Percentiles rank a stretch among this genome's conserved stretches.
Evolutionary conservation across 1,284 basidiomycete genomes (phyloP).

Genomic region (Ustilago curta): DNA sequence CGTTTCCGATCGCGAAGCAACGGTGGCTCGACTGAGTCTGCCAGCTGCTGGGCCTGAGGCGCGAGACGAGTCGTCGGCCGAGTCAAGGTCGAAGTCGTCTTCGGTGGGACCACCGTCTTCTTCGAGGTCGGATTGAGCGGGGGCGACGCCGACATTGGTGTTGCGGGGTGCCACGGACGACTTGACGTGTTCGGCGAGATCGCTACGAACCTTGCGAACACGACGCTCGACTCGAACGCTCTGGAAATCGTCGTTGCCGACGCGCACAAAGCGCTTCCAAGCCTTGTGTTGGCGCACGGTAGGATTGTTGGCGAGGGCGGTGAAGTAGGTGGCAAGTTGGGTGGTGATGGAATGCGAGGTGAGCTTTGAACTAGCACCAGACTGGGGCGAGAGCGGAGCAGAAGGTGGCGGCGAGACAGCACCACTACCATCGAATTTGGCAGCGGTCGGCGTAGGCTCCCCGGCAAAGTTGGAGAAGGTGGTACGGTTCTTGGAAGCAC

Average conservation of each 20-base stretch:
- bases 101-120: slow-evolving; percentile 54
- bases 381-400: slow-evolving; percentile 39
- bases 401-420: slow-evolving; percentile 40
- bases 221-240: slow-evolving; percentile 85
- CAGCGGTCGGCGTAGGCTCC: slow-evolving; percentile 28
- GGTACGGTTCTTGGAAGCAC: slow-evolving; percentile 30
- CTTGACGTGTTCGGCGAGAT: slow-evolving; percentile 69
- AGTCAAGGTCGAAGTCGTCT: slow-evolving; percentile 55
- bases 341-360: slow-evolving; percentile 47
- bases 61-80: slow-evolving; percentile 44
- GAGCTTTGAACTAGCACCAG: slow-evolving; percentile 24
- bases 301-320: slow-evolving; percentile 78
- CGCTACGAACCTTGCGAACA: slow-evolving; percentile 85
- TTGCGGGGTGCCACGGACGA: slow-evolving; percentile 56
- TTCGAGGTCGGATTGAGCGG: slow-evolving; percentile 56
- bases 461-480: slow-evolving; percentile 36
- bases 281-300: slow-evolving; percentile 76
- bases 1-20: slow-evolving; percentile 33
- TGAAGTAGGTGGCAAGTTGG: slow-evolving; percentile 81
- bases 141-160: slow-evolving; percentile 57
- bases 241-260: slow-evolving; percentile 85
- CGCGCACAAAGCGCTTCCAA: slow-evolving; percentile 87
- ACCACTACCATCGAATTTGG: slow-evolving; percentile 9
- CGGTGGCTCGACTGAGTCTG: slow-evolving; percentile 32
- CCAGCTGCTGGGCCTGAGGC: slow-evolving; percentile 26